These are phyloP conservation scores for Leucaena leucocephala DNA, from an alignment of 306 rosid genomes.

Conservation along the genomic window DNA sequence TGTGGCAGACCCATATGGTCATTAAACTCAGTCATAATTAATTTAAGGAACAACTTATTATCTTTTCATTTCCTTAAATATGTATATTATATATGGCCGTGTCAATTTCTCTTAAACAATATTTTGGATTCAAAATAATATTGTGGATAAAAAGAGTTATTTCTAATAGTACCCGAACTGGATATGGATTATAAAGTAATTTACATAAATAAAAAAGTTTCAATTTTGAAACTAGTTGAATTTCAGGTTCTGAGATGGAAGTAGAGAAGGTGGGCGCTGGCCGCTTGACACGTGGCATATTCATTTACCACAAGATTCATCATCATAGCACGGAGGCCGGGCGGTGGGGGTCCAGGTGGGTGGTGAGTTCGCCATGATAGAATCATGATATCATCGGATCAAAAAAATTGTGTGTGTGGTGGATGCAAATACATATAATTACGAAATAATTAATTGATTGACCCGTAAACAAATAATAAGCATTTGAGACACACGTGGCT, in stretches of 20 bases:
- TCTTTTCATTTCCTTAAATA: not conserved
- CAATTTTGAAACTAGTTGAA: constrained; percentile 6
- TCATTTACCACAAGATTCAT: constrained; percentile 15
- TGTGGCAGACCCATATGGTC: constrained; percentile 3
- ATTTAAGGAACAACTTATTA: not conserved
- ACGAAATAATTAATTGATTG: not conserved
- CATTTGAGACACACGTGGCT: not conserved
- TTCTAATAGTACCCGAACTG: too few species aligned
- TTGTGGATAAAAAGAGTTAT: not conserved
- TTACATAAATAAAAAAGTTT: not conserved
- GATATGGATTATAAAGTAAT: too few species aligned
- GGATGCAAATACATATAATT: not conserved
- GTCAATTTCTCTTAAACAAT: not conserved
- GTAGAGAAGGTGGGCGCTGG: not conserved
- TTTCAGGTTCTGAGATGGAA: constrained; percentile 10
- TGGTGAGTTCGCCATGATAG: constrained; percentile 3
- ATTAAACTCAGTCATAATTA: not conserved
- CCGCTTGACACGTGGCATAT: constrained; percentile 31
- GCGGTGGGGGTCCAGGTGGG: constrained; percentile 10
- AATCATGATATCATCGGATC: not conserved
- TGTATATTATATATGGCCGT: not conserved
- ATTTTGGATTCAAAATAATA: not conserved
- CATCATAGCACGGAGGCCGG: not conserved
- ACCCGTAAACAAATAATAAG: too few species aligned
- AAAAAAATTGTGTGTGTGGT: not conserved